phyloP scores from a whole-genome alignment of 768 basidiomycete species.

The Agrocybe chaxingu region DNA sequence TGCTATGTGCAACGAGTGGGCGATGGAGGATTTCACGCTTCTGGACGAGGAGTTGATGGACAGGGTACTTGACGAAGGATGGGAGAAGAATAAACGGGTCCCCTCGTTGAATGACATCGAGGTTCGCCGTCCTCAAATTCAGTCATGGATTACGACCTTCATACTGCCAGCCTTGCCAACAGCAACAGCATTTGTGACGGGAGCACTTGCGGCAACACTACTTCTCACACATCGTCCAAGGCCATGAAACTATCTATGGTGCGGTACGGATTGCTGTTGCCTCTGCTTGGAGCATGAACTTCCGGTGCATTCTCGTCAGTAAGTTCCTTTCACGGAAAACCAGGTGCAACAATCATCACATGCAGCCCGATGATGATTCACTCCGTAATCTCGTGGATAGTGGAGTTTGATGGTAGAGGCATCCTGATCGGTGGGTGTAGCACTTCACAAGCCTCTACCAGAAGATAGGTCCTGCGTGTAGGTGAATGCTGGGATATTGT shows the following conservation, averaged over 20 bases:
- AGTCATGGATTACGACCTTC: neutral
- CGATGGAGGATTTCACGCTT: constrained; percentile 71
- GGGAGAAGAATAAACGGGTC: constrained; percentile 55
- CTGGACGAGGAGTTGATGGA: constrained; percentile 67
- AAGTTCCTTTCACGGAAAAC: too few relatives aligned
- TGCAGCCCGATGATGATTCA: neutral
- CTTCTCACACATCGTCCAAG: constrained; percentile 8
- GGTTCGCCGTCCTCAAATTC: constrained; percentile 12
- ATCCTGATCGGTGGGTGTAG: too few relatives aligned
- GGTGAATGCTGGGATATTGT: too few relatives aligned
- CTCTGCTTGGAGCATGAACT: too few relatives aligned
- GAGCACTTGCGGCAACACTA: constrained; percentile 10
- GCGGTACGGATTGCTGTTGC: neutral
- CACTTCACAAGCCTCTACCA: too few relatives aligned
- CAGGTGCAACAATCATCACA: neutral
- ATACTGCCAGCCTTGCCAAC: constrained; percentile 11
- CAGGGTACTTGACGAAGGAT: constrained; percentile 76
- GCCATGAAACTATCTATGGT: constrained; percentile 5
- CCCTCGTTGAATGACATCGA: constrained; percentile 38
- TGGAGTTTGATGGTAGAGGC: too few relatives aligned
- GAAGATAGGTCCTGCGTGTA: too few relatives aligned
- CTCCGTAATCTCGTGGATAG: too few relatives aligned
- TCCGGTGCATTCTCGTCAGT: too few relatives aligned
- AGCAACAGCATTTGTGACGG: constrained; percentile 16
- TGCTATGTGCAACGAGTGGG: constrained; percentile 81